These are phyloP conservation scores for Jatropha multifida DNA, from an alignment of 441 rosid genomes.

Conservation along the genomic window DNA sequence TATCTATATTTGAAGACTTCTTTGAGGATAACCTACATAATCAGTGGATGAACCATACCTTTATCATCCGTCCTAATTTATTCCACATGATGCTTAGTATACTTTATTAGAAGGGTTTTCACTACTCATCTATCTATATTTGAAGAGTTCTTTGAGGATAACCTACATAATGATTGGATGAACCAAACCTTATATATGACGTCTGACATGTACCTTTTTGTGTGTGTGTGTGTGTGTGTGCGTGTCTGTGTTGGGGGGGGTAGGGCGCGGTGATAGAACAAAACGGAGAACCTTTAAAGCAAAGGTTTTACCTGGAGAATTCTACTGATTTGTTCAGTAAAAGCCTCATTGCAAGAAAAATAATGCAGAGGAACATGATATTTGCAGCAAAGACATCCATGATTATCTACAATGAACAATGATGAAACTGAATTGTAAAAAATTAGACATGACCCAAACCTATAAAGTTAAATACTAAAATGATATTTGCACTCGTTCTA, in stretches of 20 bases:
- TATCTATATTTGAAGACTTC: background rate
- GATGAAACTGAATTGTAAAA: slow-evolving; percentile 11
- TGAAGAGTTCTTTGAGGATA: background rate
- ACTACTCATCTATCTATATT: background rate
- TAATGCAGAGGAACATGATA: slow-evolving; percentile 45
- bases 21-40: background rate
- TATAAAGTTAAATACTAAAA: background rate
- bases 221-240: no score
- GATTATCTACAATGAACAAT: slow-evolving; percentile 40
- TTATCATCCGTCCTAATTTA: background rate
- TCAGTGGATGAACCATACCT: background rate
- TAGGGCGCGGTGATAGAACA: background rate
- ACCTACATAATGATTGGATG: background rate
- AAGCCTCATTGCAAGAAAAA: slow-evolving; percentile 45
- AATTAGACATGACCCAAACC: slow-evolving; percentile 14
- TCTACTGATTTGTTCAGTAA: slow-evolving; percentile 35
- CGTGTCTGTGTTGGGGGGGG: no score
- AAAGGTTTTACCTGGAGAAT: slow-evolving; percentile 43
- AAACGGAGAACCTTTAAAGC: background rate
- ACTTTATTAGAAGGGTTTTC: background rate
- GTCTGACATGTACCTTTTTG: background rate
- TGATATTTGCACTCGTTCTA: background rate
- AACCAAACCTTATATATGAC: background rate
- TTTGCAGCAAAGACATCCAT: slow-evolving; percentile 55
- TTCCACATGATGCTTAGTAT: background rate